Percentiles rank a stretch among this genome's conserved stretches.
Conservation (phyloP, 1,284 basidiomycete species). For the Tilletia walkeri region DNA sequence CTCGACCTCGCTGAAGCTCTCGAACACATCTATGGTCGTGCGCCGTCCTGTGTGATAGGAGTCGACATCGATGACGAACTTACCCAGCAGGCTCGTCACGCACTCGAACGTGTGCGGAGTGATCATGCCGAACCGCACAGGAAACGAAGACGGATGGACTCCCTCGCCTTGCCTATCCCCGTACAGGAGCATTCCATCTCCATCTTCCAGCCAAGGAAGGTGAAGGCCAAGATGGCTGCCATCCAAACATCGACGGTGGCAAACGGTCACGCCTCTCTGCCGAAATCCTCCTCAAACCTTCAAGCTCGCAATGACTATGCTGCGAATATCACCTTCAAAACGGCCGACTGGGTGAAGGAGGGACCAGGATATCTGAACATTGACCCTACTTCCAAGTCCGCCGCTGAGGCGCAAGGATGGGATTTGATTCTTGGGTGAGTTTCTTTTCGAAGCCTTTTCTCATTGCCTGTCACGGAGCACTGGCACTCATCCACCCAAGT, state of each 20-base stretch:
- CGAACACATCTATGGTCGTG: background rate
- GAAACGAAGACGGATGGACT: background rate
- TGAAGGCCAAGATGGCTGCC: background rate
- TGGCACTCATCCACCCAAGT: background rate
- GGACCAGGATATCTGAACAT: background rate
- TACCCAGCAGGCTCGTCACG: background rate
- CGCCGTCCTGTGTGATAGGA: background rate
- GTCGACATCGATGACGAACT: slow-evolving; percentile 14
- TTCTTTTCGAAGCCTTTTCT: too few relatives aligned
- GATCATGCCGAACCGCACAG: background rate
- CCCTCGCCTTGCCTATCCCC: background rate
- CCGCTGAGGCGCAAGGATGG: background rate
- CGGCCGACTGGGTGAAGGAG: background rate
- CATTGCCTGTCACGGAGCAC: background rate
- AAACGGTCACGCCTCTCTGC: too few relatives aligned
- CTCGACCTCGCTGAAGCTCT: background rate
- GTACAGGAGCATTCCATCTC: slow-evolving; percentile 7
- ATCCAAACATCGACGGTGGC: too few relatives aligned
- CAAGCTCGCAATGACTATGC: background rate
- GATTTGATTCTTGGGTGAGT: slow-evolving; percentile 13
- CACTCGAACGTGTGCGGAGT: background rate
- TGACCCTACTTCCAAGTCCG: background rate
- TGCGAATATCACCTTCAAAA: background rate
- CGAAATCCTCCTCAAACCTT: background rate
- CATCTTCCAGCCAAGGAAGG: slow-evolving; percentile 10